Percentiles rank a stretch among this genome's conserved stretches.
Conservation (phyloP, 2,329 filamentous ascomycete genomes). For the Clarireedia monteithiana region DNA sequence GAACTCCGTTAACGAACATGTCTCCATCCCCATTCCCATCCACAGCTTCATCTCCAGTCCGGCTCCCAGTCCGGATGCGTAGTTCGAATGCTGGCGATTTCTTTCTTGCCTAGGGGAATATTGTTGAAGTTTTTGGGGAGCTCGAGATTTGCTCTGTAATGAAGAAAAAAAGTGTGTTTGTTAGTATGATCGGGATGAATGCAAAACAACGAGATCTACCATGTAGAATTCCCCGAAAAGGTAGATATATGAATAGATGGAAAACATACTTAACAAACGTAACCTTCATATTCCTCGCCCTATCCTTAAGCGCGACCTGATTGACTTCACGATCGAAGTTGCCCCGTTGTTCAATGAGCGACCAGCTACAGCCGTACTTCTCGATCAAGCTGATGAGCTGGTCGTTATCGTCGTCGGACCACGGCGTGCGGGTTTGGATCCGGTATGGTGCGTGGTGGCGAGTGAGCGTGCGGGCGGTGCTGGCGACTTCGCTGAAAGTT, state of each 20-base stretch:
- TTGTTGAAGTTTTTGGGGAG: background rate
- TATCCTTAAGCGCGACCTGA: conserved; percentile 48
- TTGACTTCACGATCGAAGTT: conserved; percentile 23
- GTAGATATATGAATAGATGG: too few relatives aligned
- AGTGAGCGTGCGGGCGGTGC: background rate
- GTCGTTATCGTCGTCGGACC: conserved; percentile 33
- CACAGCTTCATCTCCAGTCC: background rate
- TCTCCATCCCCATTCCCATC: too few relatives aligned
- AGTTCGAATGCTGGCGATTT: background rate
- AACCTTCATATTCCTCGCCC: conserved; percentile 45
- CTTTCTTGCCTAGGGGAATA: background rate
- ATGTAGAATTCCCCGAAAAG: too few relatives aligned
- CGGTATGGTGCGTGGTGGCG: background rate
- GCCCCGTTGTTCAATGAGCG: conserved; percentile 35
- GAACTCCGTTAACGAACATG: too few relatives aligned
- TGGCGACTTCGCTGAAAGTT: background rate
- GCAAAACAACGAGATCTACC: background rate
- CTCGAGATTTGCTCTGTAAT: background rate
- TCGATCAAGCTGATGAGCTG: conserved; percentile 42
- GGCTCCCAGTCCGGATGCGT: background rate
- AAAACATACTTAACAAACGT: conserved; percentile 11
- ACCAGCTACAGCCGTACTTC: conserved; percentile 38
- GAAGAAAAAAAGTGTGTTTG: too few relatives aligned
- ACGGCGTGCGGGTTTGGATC: conserved; percentile 23
- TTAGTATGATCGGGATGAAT: background rate